phyloP scores from a whole-genome alignment of 495 filamentous ascomycete species.

The Evernia prunastri region DNA sequence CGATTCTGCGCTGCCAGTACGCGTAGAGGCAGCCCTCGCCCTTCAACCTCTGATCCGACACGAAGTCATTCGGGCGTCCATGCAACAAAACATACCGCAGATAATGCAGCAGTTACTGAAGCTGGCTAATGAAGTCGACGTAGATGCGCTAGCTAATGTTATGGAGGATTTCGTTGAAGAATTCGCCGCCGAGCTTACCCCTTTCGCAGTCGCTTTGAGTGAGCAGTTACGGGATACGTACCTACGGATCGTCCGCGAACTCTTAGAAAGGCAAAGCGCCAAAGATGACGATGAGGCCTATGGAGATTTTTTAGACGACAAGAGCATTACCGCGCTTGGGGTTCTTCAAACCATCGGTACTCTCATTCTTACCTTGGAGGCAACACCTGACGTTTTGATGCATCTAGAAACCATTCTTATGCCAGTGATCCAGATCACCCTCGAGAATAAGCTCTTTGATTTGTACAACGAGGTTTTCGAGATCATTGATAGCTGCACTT shows the following conservation, averaged over 20 bases:
- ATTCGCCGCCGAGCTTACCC: constrained; percentile 89
- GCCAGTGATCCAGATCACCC: constrained; percentile 90
- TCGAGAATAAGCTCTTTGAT: constrained; percentile 96
- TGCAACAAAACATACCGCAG: constrained; percentile 98
- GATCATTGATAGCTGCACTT: constrained; percentile 99
- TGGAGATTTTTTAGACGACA: constrained; percentile 92
- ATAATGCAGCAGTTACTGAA: constrained; percentile 99
- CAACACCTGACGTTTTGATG: constrained; percentile 85
- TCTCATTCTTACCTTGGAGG: constrained; percentile 91
- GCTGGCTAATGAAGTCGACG: constrained; percentile 90
- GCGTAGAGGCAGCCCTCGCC: constrained; percentile 90
- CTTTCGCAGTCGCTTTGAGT: constrained; percentile 94
- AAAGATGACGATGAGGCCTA: constrained; percentile 72
- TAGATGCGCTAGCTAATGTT: constrained; percentile 93
- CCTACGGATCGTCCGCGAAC: constrained; percentile 83
- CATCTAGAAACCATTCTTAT: constrained; percentile 94
- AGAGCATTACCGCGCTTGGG: constrained; percentile 94
- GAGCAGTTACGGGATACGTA: constrained; percentile 97
- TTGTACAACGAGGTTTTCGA: constrained; percentile 97
- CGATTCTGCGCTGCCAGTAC: constrained; percentile 80
- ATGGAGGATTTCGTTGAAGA: constrained; percentile 99
- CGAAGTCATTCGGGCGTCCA: constrained; percentile 83
- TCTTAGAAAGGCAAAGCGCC: constrained; percentile 71
- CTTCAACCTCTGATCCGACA: constrained; percentile 93
- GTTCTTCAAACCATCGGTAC: constrained; percentile 97